A percentile compares a stretch with the other conserved stretches of the same genome.
Conservation (phyloP, 2,329 filamentous ascomycete genomes). For the Neoarthrinium moseri region DNA sequence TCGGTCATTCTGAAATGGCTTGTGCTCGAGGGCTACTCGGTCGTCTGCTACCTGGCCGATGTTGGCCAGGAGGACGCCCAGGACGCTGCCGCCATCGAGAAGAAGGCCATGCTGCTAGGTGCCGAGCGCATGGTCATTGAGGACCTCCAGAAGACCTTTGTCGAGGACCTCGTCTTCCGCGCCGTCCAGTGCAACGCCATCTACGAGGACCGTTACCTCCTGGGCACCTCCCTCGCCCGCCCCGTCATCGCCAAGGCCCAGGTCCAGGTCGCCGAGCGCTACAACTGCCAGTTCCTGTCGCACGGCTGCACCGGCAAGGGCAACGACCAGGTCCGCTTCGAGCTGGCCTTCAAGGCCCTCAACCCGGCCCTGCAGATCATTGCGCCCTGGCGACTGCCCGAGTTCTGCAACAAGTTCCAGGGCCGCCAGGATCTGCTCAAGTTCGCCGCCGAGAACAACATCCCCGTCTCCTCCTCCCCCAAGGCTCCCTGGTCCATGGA, state of each 20-base stretch:
- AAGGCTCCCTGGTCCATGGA: slow-evolving; percentile 64
- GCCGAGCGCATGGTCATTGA: slow-evolving; percentile 62
- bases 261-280: slow-evolving; percentile 31
- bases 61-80: slow-evolving; percentile 76
- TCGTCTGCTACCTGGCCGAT: slow-evolving; percentile 59
- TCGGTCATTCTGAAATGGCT: slow-evolving; percentile 41
- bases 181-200: slow-evolving; percentile 71
- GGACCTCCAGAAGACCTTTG: slow-evolving; percentile 59
- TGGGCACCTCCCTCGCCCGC: slow-evolving; percentile 62
- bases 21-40: slow-evolving; percentile 27
- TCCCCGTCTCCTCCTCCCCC: slow-evolving; percentile 67
- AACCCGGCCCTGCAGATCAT: slow-evolving; percentile 45
- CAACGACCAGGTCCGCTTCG: slow-evolving; percentile 34
- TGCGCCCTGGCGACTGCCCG: slow-evolving; percentile 63
- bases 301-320: slow-evolving; percentile 63
- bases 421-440: slow-evolving; percentile 72
- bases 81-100: slow-evolving; percentile 71
- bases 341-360: slow-evolving; percentile 53
- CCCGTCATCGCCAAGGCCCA: slow-evolving; percentile 59
- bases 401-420: slow-evolving; percentile 17
- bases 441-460: slow-evolving; percentile 65
- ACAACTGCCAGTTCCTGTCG: slow-evolving; percentile 34
- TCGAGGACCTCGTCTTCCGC: slow-evolving; percentile 74
- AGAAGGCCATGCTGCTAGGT: slow-evolving; percentile 65
- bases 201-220: slow-evolving; percentile 50